Base-by-base conservation (phyloP, 495 filamentous ascomycete species). In the Penicillium roqueforti region DNA sequence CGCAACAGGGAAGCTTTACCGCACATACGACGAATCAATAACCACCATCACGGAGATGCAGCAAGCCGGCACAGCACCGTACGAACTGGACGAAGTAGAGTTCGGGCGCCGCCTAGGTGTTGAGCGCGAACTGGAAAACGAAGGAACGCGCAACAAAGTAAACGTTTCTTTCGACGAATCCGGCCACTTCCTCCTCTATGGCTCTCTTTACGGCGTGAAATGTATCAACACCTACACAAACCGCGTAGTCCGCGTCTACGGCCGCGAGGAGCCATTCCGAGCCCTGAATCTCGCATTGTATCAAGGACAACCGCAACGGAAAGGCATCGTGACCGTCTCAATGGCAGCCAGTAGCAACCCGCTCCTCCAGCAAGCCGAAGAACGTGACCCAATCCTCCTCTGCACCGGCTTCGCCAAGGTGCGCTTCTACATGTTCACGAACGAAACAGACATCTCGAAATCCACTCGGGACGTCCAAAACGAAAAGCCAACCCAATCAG, bases 341-440 rank as follows among this genome's bases (percentile, higher is more conserved):
- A 99, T 99, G 93, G 93, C 93, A 3, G 95, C 93, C 3, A 91
- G 87, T 43, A 84, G 80, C 58, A 99, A 99, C 65, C 93, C 93
- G 1, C 83, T 99, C 10, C 80, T 99, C 14, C 87, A 91, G 61
- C 93, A 97, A 73, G 89, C 93, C 16, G 91, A 97, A 71, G 82
- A 84, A 32, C 83, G 93, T 56, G 93, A 99, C 68, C 90, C 93
- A 0, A 90, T 97, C 68, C 78, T 99, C 18, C 74, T 95, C 38
- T 78, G 80, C 32, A 97, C 92, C 0, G 92, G 88, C 1, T 84
- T 86, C 22, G 88, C 85, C 56, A 99, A 97, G 69, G 82, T 88
- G 29, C 87, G 93, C 46, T 99, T 99, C 76, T 99, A 97, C 78
- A 89, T 97, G 80, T 99, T 96, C 72, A 96, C 88, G 49, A 95